phyloP scores from a whole-genome alignment of 805 yeast species.

The Starmerella asiatica region DNA sequence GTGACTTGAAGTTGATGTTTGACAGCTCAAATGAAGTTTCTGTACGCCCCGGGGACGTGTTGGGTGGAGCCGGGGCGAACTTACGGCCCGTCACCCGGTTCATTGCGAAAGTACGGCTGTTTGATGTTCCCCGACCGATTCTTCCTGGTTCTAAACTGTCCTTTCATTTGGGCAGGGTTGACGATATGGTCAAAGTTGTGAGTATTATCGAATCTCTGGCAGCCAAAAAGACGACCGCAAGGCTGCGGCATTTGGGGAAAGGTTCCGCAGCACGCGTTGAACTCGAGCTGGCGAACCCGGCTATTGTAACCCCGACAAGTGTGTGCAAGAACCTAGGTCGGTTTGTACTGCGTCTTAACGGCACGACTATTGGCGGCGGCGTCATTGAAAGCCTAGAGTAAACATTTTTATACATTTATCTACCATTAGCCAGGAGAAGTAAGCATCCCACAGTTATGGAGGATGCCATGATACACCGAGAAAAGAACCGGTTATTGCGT shows the following conservation, averaged over 20 bases:
- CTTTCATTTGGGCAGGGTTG: slow-evolving; percentile 60
- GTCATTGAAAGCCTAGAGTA: slow-evolving; percentile 24
- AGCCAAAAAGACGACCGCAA: slow-evolving; percentile 27
- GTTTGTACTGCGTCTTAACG: slow-evolving; percentile 56
- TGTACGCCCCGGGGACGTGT: slow-evolving; percentile 55
- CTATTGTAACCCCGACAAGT: slow-evolving; percentile 40
- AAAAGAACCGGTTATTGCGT: slow-evolving; percentile 46
- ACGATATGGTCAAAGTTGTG: slow-evolving; percentile 53
- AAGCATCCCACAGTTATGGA: slow-evolving; percentile 46
- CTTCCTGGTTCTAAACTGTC: slow-evolving; percentile 69
- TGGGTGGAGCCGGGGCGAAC: slow-evolving; percentile 36
- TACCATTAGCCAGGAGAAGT: slow-evolving; percentile 33
- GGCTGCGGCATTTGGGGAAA: slow-evolving; percentile 47
- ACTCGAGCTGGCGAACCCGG: slow-evolving; percentile 36
- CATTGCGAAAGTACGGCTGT: slow-evolving; percentile 46
- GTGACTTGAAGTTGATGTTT: slow-evolving; percentile 32
- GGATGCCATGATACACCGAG: slow-evolving; percentile 41
- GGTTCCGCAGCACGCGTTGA: slow-evolving; percentile 47
- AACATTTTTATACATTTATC: slow-evolving; percentile 1
- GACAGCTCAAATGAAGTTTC: slow-evolving; percentile 27
- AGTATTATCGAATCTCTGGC: slow-evolving; percentile 31
- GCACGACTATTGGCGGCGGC: slow-evolving; percentile 58
- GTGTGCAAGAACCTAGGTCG: slow-evolving; percentile 46
- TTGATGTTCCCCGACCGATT: slow-evolving; percentile 58
- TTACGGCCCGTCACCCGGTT: slow-evolving; percentile 38